Conservation (phyloP, 1,284 basidiomycete genomes). For the Stygiomarasmius scandens region DNA sequence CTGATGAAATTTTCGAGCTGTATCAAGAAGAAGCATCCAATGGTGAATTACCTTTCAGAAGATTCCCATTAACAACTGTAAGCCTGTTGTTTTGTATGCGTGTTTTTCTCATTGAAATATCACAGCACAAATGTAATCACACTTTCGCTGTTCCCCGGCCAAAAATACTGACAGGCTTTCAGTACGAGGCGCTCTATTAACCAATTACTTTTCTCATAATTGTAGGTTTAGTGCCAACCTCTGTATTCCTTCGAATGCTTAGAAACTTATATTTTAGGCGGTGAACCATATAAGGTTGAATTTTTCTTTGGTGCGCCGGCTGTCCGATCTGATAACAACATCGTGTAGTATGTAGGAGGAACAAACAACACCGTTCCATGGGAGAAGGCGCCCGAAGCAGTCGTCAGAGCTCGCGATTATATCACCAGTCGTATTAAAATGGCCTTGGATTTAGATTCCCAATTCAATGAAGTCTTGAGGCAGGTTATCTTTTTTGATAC, state of each 20-base stretch:
- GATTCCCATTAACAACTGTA: slow-evolving; percentile 70
- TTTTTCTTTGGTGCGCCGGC: background rate
- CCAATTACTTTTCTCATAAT: slow-evolving; percentile 84
- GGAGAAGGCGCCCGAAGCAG: slow-evolving; percentile 55
- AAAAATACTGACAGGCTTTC: slow-evolving; percentile 10
- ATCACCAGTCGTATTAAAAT: slow-evolving; percentile 55
- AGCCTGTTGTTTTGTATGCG: slow-evolving; percentile 22
- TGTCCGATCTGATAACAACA: background rate
- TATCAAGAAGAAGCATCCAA: slow-evolving; percentile 66
- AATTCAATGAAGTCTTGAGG: slow-evolving; percentile 78
- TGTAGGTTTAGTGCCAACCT: slow-evolving; percentile 44
- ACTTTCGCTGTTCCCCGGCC: background rate
- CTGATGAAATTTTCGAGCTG: slow-evolving; percentile 53
- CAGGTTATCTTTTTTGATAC: slow-evolving; percentile 16
- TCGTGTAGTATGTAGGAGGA: slow-evolving; percentile 69
- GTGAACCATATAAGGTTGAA: slow-evolving; percentile 69
- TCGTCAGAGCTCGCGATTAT: slow-evolving; percentile 55
- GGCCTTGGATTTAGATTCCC: slow-evolving; percentile 35
- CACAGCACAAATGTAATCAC: slow-evolving; percentile 63
- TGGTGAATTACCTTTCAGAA: slow-evolving; percentile 59
- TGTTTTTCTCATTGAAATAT: background rate
- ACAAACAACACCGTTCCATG: slow-evolving; percentile 71
- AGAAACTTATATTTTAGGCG: slow-evolving; percentile 46
- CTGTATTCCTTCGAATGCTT: slow-evolving; percentile 1
- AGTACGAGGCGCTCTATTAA: slow-evolving; percentile 71